Base-by-base conservation (phyloP, 805 yeast species). In the Wickerhamomyces xylosicus region DNA sequence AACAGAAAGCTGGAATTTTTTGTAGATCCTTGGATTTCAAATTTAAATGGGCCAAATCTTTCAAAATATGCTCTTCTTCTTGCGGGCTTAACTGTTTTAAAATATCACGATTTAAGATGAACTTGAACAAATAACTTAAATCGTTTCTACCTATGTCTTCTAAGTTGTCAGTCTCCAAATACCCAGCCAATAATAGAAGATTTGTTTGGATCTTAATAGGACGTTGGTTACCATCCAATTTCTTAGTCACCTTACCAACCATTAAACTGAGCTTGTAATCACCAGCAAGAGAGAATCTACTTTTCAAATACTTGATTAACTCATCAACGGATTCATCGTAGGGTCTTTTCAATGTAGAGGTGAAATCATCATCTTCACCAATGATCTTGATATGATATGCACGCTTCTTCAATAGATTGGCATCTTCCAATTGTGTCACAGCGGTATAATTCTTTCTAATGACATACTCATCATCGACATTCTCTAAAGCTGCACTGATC, bases 71-170 rank as follows among this genome's bases (percentile, higher is more conserved):
- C n/a, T 73, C 72, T 47, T 83, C 90, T 51, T 82, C 86, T 40
- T 77, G 82, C n/a, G 71, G 72, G 16, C 78, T 71, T 42, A 78
- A 62, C 40, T 71, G 76, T 36, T 82, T 69, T 28, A 82, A 64
- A 16, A 73, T 71, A 28, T 77, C 74, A 35, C 74, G 74, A 44
- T 77, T 80, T 37, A 85, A 71, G 22, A 80, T 77, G 56, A 89
- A 86, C 47, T 85, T 83, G 61, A 87, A 85, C 33, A 89, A 66
- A 51, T 78, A 85, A 37, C 87, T 78, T 44, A 87, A 59, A 58
- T 89, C 97, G 41, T 83, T 87, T 43, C 94, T 69, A 25, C 95
- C 95, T 43, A 87, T 69, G 37, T 77, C 82, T 45, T 77, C 79
- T 37, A 86, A 62, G 38, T 79, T 77, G 54, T 89, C 96, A n/a